Percentiles rank a stretch among this genome's conserved stretches.
These are phyloP conservation scores for Xenoacremonium recifei DNA, from an alignment of 2,329 filamentous ascomycete genomes.

Conservation along the genomic window DNA sequence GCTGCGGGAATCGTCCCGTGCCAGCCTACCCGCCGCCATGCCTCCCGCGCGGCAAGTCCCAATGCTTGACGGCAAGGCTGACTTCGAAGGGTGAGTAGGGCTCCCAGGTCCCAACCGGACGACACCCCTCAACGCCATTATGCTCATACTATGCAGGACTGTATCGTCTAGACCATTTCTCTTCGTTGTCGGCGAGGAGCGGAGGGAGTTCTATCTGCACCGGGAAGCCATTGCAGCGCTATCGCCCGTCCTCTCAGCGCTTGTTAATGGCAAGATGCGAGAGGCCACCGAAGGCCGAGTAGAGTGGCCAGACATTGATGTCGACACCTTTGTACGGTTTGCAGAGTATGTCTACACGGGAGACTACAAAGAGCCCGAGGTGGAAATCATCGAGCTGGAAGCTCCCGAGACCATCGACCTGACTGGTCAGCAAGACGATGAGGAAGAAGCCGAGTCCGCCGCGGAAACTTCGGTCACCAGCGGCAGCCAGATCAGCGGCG, in stretches of 20 bases:
- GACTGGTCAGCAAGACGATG: not conserved
- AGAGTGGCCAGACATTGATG: constrained; percentile 22
- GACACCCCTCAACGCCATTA: not conserved
- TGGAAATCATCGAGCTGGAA: constrained; percentile 2
- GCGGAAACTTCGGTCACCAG: not conserved
- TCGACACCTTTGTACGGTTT: constrained; percentile 27
- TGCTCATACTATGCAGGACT: constrained; percentile 10
- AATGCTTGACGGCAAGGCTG: constrained; percentile 2
- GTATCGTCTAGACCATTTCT: constrained; percentile 24
- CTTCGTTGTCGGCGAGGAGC: constrained; percentile 20
- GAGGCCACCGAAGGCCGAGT: constrained; percentile 22
- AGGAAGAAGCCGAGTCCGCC: not conserved
- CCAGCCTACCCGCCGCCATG: too few relatives aligned
- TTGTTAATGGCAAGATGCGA: constrained; percentile 25
- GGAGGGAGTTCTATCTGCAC: constrained; percentile 24
- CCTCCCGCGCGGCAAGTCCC: constrained; percentile 3
- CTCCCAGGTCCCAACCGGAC: too few relatives aligned
- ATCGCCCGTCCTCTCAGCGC: constrained; percentile 18
- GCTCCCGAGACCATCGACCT: constrained; percentile 2
- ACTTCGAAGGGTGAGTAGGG: constrained; percentile 21
- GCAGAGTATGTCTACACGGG: constrained; percentile 23
- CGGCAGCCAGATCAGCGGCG: not conserved
- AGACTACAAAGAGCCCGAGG: constrained; percentile 19
- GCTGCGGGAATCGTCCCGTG: too few relatives aligned
- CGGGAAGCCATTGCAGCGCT: constrained; percentile 19